These are phyloP conservation scores for Myxozyma melibiosi DNA, from an alignment of 805 yeast genomes.

Conservation along the genomic window DNA sequence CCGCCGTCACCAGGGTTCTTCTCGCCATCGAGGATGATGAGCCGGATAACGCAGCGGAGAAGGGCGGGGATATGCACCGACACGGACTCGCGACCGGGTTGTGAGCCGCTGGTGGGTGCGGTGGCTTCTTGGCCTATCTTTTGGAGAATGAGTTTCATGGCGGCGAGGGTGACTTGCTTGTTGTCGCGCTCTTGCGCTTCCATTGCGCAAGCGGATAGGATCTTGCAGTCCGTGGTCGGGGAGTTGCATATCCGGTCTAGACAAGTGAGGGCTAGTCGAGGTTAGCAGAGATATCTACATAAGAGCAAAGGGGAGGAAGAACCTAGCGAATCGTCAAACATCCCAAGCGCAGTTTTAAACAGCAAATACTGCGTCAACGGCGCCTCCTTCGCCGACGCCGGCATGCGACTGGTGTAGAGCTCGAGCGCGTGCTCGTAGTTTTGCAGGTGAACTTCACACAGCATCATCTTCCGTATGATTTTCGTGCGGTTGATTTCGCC, in stretches of 20 bases:
- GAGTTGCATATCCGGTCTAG: slow-evolving; percentile 6
- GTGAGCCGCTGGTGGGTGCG: too few species aligned
- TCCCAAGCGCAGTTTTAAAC: slow-evolving; percentile 14
- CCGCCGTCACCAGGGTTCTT: background rate
- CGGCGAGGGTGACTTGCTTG: slow-evolving; percentile 18
- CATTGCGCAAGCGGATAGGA: slow-evolving; percentile 24
- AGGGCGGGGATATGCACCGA: slow-evolving; percentile 15
- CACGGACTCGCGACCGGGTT: background rate
- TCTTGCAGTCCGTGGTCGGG: background rate
- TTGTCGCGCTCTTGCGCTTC: slow-evolving; percentile 23
- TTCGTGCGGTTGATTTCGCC: slow-evolving; percentile 17
- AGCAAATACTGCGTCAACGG: slow-evolving; percentile 22
- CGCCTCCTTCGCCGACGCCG: slow-evolving; percentile 10
- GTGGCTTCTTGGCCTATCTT: background rate
- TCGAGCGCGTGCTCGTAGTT: slow-evolving; percentile 2
- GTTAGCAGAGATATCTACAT: background rate
- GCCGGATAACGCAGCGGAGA: slow-evolving; percentile 24
- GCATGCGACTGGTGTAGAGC: slow-evolving; percentile 4
- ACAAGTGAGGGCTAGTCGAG: slow-evolving; percentile 6
- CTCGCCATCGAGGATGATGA: slow-evolving; percentile 8
- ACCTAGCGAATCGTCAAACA: slow-evolving; percentile 16
- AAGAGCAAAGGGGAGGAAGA: background rate
- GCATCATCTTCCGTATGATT: slow-evolving; percentile 18
- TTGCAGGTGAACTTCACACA: slow-evolving; percentile 15
- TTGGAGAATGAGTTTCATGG: slow-evolving; percentile 18